These are phyloP conservation scores for Magnusiomyces fungicola DNA, from an alignment of 1,139 yeast species.

Conservation along the genomic window DNA sequence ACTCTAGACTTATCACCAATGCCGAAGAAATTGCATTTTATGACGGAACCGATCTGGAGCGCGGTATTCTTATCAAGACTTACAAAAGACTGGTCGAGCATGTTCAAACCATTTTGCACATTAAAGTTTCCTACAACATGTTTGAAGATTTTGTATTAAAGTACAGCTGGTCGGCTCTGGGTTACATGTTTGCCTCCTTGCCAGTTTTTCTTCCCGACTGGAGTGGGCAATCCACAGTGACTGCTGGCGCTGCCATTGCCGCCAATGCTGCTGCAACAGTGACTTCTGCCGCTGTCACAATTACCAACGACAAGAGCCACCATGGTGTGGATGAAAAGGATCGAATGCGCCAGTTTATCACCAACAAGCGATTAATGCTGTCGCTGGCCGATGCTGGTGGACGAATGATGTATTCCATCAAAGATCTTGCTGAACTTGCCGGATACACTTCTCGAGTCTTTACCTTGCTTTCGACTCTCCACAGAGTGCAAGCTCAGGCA, in stretches of 20 bases:
- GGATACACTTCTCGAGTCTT: constrained; percentile 88
- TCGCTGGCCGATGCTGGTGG: constrained; percentile 95
- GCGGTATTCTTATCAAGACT: constrained; percentile 52
- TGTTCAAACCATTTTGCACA: constrained; percentile 37
- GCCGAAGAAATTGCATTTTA: constrained; percentile 93
- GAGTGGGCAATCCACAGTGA: constrained; percentile 24
- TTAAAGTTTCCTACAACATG: constrained; percentile 55
- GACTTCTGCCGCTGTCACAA: background rate
- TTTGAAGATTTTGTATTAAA: constrained; percentile 83
- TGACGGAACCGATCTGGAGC: constrained; percentile 82
- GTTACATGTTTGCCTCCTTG: constrained; percentile 80
- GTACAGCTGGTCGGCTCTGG: constrained; percentile 93
- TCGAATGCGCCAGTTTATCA: constrained; percentile 77
- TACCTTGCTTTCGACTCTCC: constrained; percentile 64
- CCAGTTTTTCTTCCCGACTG: constrained; percentile 58
- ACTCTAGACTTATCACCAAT: constrained; percentile 75
- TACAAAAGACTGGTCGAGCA: constrained; percentile 54
- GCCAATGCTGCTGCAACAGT: constrained; percentile 15
- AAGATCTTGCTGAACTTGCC: constrained; percentile 84
- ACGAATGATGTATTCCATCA: constrained; percentile 90
- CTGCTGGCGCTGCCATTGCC: constrained; percentile 16
- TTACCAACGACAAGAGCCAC: background rate
- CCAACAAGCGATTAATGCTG: constrained; percentile 82
- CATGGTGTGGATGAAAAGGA: constrained; percentile 28
- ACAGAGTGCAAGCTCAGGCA: constrained; percentile 63